Base-by-base conservation (phyloP, 2,329 filamentous ascomycete genomes). In the Ambrosiella xylebori region DNA sequence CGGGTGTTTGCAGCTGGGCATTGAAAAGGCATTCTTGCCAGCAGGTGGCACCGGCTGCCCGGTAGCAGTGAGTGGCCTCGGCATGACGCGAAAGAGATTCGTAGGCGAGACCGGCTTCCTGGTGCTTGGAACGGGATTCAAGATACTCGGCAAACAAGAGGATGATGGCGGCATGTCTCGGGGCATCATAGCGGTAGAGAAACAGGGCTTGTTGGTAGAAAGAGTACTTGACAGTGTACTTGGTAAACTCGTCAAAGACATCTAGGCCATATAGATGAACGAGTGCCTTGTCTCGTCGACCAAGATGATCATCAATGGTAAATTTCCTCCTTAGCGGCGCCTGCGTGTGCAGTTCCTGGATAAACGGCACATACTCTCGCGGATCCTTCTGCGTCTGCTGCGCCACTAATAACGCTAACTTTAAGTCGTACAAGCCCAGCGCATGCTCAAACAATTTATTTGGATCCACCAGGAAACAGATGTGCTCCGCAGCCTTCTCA, bases 371-470 rank as follows among this genome's bases (percentile, higher is more conserved):
- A 64, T 98, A 98, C 68, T 98, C 93, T 64, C 89, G 77, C 1
- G 93, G 93, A 65, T 98, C 93, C 67, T 91, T 88, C 70, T 98
- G 93, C 0, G 90, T 93, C 67, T 96, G 90, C 66, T 98, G 93
- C 0, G 93, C 93, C 11, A 98, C 87, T 5, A 96, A 75, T 9
- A 98, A 76, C 2, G 91, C 84, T 7, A 98, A 80, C 9, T 95
- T 88, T 2, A 98, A 79, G 65, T 97, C 84, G 67, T 98, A 98
- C 1, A 97, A 75, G 1, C 90, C 90, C 1, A 98, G 75, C 0
- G 93, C 87, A 61, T 90, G 84, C 61, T 96, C 88, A 65, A 95
- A 98, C 0, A 98, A 79, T 44, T 83, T 82, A 68, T 96, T 94
- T 51, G 94, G 85, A 69, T 98, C 93, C 0, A 90, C 88, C 47